A percentile compares a stretch with the other conserved stretches of the same genome.
phyloP scores from a whole-genome alignment of 495 filamentous ascomycete species.

The Penicillium simplicissimum region DNA sequence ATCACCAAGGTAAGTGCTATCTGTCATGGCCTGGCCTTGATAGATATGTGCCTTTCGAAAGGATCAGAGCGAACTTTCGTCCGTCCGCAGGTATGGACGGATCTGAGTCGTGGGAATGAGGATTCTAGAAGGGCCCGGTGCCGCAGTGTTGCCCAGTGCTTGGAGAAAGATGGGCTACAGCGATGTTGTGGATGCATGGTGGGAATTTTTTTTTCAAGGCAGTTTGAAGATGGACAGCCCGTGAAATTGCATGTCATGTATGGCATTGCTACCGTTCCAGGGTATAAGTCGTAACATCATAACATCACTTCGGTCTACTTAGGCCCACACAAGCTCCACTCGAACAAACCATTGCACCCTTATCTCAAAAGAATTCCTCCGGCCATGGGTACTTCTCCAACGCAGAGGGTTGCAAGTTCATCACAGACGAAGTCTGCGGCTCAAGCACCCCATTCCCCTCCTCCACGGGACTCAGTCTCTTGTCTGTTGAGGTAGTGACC shows the following conservation, averaged over 20 bases:
- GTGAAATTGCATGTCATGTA: background rate
- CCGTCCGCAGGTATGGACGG: no score
- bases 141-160: no score
- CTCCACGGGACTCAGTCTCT: conserved; percentile 17
- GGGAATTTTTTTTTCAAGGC: no score
- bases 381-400: conserved; percentile 45
- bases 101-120: no score
- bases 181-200: no score
- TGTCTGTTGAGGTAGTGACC: conserved; percentile 34
- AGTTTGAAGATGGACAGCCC: no score
- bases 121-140: no score
- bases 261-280: conserved; percentile 10
- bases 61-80: no score
- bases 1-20: no score
- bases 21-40: no score
- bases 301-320: conserved; percentile 10
- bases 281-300: conserved; percentile 27
- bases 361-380: conserved; percentile 48
- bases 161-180: no score
- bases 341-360: background rate
- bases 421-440: conserved; percentile 5
- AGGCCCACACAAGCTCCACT: background rate
- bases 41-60: no score
- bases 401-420: conserved; percentile 7
- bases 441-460: conserved; percentile 9